Evolutionary conservation across 1,284 basidiomycete genomes (phyloP), one percentile per base, ranked within the genome.

Genomic region (Tilletia indica): DNA sequence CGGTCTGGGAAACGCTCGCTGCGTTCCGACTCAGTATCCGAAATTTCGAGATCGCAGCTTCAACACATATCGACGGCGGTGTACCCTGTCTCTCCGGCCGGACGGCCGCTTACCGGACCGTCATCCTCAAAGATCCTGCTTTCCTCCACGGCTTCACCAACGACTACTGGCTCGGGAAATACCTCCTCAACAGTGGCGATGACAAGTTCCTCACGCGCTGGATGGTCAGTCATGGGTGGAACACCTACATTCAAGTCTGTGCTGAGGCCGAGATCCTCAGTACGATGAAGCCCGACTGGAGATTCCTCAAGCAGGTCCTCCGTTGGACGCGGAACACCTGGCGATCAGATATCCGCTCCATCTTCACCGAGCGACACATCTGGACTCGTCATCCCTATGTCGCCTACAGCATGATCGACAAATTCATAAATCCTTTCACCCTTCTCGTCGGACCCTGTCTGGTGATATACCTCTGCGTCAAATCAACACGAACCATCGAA

Each of bases 281-380:
- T 85, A 95, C 93, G 68, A 96, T 94, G 93, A 96, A 96, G 85
- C 93, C 93, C 51, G 93, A 95, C 86, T 95, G 93, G 93, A 88
- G 93, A 68, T 95, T 95, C 87, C 86, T 95, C 83, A 93, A 94
- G 85, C 93, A 95, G 84, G 93, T 95, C 19, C 85, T 96, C 71
- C 87, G 93, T 72, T 95, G 93, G 93, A 96, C 93, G 16, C 86
- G 93, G 76, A 95, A 95, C 86, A 95, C 93, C 0, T 95, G 93
- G 93, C 87, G 93, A 68, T 92, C 91, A 0, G 93, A 95, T 87
- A 83, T 95, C 77, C 88, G 93, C 68, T 92, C 91, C 75, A 87
- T 95, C 73, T 95, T 95, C 85, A 94, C 89, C 86, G 93, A 95
- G 83, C 86, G 93, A 69, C 85, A 93, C 83, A 88, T 95, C 71